These are phyloP conservation scores for Pestalotiopsis sp. DNA, from an alignment of 2,329 filamentous ascomycete species.

Conservation along the genomic window DNA sequence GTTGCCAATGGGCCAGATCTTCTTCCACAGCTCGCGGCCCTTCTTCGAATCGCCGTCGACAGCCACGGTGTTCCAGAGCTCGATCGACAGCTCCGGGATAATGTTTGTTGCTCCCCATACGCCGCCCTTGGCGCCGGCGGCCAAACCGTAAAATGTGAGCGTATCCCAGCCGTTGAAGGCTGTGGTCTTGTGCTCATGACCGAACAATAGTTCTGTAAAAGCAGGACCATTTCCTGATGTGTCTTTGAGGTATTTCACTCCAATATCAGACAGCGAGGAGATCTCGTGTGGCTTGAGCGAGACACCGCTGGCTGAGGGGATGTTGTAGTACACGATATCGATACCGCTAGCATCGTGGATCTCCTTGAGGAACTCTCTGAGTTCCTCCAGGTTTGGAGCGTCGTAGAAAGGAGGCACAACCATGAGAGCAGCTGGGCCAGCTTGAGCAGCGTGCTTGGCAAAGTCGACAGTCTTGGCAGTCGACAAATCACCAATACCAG, in stretches of 20 bases:
- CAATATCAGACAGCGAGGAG: constrained; percentile 42
- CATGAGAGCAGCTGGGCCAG: constrained; percentile 44
- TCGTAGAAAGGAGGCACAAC: constrained; percentile 52
- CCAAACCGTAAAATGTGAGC: constrained; percentile 51
- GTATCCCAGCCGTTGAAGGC: constrained; percentile 56
- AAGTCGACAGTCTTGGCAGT: constrained; percentile 41
- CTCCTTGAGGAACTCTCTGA: constrained; percentile 40
- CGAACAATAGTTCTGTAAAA: constrained; percentile 49
- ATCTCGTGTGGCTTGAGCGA: constrained; percentile 41
- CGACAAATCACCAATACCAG: constrained; percentile 43
- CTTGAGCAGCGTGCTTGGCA: constrained; percentile 36
- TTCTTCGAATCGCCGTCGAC: constrained; percentile 40
- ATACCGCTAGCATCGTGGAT: constrained; percentile 39
- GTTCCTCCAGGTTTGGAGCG: constrained; percentile 37
- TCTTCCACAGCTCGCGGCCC: constrained; percentile 46
- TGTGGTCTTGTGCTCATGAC: constrained; percentile 37
- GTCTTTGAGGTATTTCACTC: constrained; percentile 52
- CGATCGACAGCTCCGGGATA: constrained; percentile 46
- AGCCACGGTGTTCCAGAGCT: constrained; percentile 47
- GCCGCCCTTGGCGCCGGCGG: constrained; percentile 47
- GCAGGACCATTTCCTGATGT: constrained; percentile 52
- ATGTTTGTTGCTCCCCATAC: constrained; percentile 53
- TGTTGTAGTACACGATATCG: constrained; percentile 52
- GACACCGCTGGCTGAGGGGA: constrained; percentile 46
- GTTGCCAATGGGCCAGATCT: constrained; percentile 50